A percentile compares a stretch with the other conserved stretches of the same genome.
Conservation (phyloP, 345 rosid species). For the Euclidium syriacum region DNA sequence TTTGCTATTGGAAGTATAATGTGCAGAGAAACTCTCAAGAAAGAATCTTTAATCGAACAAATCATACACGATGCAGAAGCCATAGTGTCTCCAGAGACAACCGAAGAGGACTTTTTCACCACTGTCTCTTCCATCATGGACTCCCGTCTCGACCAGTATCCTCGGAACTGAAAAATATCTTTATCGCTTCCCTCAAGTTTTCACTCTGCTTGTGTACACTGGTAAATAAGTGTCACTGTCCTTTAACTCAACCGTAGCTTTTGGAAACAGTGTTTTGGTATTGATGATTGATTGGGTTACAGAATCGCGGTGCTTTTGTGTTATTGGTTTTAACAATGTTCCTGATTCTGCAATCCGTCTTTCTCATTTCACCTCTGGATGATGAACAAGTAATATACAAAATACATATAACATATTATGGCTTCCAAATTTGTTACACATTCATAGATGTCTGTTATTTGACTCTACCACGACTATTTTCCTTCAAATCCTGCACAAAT, state of each 20-base stretch:
- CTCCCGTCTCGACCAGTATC: constrained; percentile 34
- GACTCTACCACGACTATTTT: no score
- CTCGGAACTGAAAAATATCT: constrained; percentile 21
- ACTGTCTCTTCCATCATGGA: constrained; percentile 55
- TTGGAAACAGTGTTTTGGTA: constrained; percentile 7
- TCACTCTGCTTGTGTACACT: background rate
- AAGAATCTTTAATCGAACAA: constrained; percentile 62
- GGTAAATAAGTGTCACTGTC: constrained; percentile 26
- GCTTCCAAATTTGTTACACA: no score
- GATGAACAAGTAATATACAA: background rate
- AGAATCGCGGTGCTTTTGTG: background rate
- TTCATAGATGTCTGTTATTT: no score
- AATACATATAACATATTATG: no score
- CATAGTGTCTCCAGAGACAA: constrained; percentile 40
- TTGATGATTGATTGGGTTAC: constrained; percentile 12
- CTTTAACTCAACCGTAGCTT: constrained; percentile 10
- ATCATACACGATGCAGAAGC: constrained; percentile 59
- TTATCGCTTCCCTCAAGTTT: background rate
- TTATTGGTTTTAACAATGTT: background rate
- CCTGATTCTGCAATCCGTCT: background rate
- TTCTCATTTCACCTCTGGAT: background rate
- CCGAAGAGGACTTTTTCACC: constrained; percentile 53
- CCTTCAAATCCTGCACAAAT: background rate
- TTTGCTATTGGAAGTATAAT: constrained; percentile 65
- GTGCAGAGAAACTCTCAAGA: constrained; percentile 60